A percentile compares a stretch with the other conserved stretches of the same genome.
phyloP scores from a whole-genome alignment of 2,329 filamentous ascomycete genomes.

The Drechslerella dactyloides region DNA sequence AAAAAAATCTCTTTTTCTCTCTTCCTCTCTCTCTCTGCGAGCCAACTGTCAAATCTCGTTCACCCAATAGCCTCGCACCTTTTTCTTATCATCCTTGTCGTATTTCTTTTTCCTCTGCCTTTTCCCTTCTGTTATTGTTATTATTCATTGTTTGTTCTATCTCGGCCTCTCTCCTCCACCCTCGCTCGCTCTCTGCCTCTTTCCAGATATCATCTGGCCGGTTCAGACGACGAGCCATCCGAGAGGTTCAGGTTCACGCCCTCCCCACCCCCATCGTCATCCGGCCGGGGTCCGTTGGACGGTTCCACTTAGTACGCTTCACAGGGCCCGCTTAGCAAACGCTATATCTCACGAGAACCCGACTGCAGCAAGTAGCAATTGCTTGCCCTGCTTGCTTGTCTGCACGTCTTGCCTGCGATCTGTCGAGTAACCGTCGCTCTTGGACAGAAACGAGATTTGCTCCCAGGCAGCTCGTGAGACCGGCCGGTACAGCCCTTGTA shows the following conservation, averaged over 20 bases:
- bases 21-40: constrained; percentile 27
- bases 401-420: not conserved
- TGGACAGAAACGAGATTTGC: constrained; percentile 39
- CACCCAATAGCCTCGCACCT: constrained; percentile 22
- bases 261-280: constrained; percentile 30
- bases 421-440: constrained; percentile 47
- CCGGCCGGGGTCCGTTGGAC: constrained; percentile 42
- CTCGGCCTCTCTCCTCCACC: not conserved
- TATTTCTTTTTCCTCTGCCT: constrained; percentile 12
- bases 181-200: not conserved
- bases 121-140: constrained; percentile 5
- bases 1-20: constrained; percentile 3
- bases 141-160: constrained; percentile 3
- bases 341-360: constrained; percentile 29
- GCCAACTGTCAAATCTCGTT: constrained; percentile 25
- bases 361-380: constrained; percentile 28
- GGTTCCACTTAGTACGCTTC: constrained; percentile 31
- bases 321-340: constrained; percentile 26
- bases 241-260: constrained; percentile 20
- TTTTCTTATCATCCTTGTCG: constrained; percentile 35
- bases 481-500: constrained; percentile 41
- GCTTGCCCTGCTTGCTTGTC: constrained; percentile 39
- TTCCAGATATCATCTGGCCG: constrained; percentile 34
- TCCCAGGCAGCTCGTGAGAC: constrained; percentile 31
- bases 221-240: constrained; percentile 35